Evolutionary conservation across 2,329 filamentous ascomycete genomes (phyloP).

Genomic region (Fusarium sp.): DNA sequence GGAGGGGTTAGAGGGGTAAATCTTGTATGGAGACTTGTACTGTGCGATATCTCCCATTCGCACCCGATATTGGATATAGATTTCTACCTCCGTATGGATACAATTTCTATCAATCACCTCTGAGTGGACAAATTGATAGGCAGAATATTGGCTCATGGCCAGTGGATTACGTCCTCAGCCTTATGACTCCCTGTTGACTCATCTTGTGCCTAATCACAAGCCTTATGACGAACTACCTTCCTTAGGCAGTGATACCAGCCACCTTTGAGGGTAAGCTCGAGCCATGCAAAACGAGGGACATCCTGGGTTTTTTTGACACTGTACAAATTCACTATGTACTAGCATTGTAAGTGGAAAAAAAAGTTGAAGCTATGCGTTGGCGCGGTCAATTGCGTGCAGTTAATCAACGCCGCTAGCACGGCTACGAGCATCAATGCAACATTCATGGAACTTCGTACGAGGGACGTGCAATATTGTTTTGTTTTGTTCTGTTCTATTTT

Average conservation of each 20-base stretch:
- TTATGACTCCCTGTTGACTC: slow-evolving; percentile 2
- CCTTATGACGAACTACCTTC: slow-evolving; percentile 12
- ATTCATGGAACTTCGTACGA: slow-evolving; percentile 1
- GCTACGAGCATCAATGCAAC: slow-evolving; percentile 28
- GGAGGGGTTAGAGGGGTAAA: slow-evolving; percentile 40
- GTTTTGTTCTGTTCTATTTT: neutral
- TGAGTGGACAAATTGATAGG: neutral
- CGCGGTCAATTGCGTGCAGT: slow-evolving; percentile 31
- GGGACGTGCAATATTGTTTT: slow-evolving; percentile 23
- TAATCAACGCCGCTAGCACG: slow-evolving; percentile 24
- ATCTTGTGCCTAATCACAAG: neutral
- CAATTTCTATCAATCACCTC: neutral
- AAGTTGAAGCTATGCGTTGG: slow-evolving; percentile 15
- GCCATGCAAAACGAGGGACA: slow-evolving; percentile 29
- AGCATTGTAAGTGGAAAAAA: slow-evolving; percentile 18
- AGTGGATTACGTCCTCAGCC: neutral
- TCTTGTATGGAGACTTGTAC: slow-evolving; percentile 1
- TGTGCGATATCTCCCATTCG: slow-evolving; percentile 1
- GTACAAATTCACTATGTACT: slow-evolving; percentile 33
- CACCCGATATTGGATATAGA: slow-evolving; percentile 1
- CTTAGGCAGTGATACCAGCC: slow-evolving; percentile 21
- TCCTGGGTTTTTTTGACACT: slow-evolving; percentile 25
- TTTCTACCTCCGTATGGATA: neutral
- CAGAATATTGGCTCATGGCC: neutral
- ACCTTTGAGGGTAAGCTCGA: slow-evolving; percentile 26